Evolutionary conservation across 495 filamentous ascomycete species (phyloP).

Genomic region (Xylaria cubensis): DNA sequence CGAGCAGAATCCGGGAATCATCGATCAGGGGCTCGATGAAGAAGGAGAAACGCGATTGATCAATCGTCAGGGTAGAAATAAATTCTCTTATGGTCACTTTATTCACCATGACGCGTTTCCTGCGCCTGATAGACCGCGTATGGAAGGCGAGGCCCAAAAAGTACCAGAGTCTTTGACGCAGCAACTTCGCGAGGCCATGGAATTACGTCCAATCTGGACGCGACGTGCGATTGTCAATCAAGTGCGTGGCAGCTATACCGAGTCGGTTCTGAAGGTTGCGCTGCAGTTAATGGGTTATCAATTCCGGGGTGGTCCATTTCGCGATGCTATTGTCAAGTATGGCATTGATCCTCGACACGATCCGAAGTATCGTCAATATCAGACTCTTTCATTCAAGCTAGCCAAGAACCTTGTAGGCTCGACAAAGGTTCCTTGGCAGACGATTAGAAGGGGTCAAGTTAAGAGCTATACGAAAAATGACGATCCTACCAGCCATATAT

Average conservation of each 20-base stretch:
- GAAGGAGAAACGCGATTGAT: constrained; percentile 30
- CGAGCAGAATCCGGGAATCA: constrained; percentile 59
- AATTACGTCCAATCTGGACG: constrained; percentile 83
- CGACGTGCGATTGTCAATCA: constrained; percentile 77
- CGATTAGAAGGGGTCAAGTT: constrained; percentile 41
- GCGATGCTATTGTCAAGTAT: constrained; percentile 81
- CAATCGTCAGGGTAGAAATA: constrained; percentile 44
- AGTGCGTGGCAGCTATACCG: constrained; percentile 55
- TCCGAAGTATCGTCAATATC: constrained; percentile 77
- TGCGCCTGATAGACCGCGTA: constrained; percentile 42
- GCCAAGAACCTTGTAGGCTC: constrained; percentile 51
- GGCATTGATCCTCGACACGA: constrained; percentile 85
- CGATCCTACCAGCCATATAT: constrained; percentile 69
- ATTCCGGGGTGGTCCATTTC: constrained; percentile 89
- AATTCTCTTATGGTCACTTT: constrained; percentile 66
- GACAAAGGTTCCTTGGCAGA: constrained; percentile 55
- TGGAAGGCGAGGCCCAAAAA: constrained; percentile 49
- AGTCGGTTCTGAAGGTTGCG: constrained; percentile 63
- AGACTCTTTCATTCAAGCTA: constrained; percentile 81
- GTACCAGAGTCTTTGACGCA: constrained; percentile 64
- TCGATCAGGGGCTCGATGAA: constrained; percentile 43
- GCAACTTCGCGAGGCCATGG: constrained; percentile 65
- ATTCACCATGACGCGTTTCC: constrained; percentile 62
- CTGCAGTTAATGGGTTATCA: constrained; percentile 83
- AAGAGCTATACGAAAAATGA: constrained; percentile 37